A percentile compares a stretch with the other conserved stretches of the same genome.
phyloP scores from a whole-genome alignment of 805 yeast species.

The Metschnikowia continentalis region DNA sequence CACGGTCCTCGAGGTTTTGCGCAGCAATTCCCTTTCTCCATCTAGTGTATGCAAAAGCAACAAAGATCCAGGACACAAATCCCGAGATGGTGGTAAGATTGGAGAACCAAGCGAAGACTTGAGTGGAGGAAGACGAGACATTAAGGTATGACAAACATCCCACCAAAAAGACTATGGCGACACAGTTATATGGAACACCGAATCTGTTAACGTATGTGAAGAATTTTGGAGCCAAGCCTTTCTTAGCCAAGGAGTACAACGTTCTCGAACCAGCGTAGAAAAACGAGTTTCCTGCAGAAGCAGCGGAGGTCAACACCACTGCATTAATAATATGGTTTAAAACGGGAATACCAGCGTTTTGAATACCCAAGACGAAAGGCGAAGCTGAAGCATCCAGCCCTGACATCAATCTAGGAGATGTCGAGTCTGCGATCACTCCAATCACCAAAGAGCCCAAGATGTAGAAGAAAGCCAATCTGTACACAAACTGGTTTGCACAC shows the following conservation, averaged over 20 bases:
- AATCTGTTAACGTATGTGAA: slow-evolving; percentile 28
- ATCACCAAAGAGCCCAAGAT: slow-evolving; percentile 38
- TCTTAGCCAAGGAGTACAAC: slow-evolving; percentile 16
- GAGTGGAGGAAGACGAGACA: slow-evolving; percentile 47
- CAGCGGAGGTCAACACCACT: slow-evolving; percentile 62
- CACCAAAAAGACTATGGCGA: slow-evolving; percentile 29
- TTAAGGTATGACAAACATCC: slow-evolving; percentile 52
- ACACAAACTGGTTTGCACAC: slow-evolving; percentile 57
- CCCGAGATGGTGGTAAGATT: slow-evolving; percentile 66
- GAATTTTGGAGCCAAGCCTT: slow-evolving; percentile 16
- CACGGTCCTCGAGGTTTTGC: slow-evolving; percentile 51
- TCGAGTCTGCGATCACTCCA: slow-evolving; percentile 34
- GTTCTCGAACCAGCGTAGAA: slow-evolving; percentile 19
- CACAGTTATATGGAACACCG: slow-evolving; percentile 42
- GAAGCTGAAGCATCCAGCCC: slow-evolving; percentile 55
- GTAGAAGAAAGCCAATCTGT: slow-evolving; percentile 43
- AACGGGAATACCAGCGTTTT: slow-evolving; percentile 55
- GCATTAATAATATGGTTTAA: slow-evolving; percentile 79
- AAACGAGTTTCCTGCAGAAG: slow-evolving; percentile 27
- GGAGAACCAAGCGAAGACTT: slow-evolving; percentile 61
- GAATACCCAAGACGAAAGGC: slow-evolving; percentile 83
- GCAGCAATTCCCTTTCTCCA: slow-evolving; percentile 60
- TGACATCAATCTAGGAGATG: slow-evolving; percentile 20
- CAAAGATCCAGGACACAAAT: slow-evolving; percentile 58
- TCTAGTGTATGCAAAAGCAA: slow-evolving; percentile 50